Evolutionary conservation across 2,329 filamentous ascomycete species (phyloP), one percentile per base, ranked within the genome.

Genomic region (Xylaria sp.): DNA sequence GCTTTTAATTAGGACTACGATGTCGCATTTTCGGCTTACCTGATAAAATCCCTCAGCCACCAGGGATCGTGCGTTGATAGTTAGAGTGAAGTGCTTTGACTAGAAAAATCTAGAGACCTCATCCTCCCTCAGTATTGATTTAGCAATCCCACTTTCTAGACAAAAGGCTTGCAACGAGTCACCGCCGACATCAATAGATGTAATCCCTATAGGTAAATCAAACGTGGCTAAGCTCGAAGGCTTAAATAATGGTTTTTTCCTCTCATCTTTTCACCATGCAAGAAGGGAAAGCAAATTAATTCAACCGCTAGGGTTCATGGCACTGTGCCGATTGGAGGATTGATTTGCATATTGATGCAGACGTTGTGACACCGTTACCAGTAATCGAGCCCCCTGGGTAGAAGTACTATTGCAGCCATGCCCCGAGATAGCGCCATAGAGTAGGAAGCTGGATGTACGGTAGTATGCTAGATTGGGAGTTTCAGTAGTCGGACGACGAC

Each of bases 281-380:
- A 5, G 41, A 48, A 41, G 34, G 25, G 4, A n/a, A 59, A 41
- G 32, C 32, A 6, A 50, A 46, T 39, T 23, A 15, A 58, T 44
- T 46, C n/a, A 37, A 23, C 7, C 37, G 34, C 44, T 56, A 52
- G 65, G 55, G 50, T 63, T 52, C 13, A 41, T 65, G 67, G 70
- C 52, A 59, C 55, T 50, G 37, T 59, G 50, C 67, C 67, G 67
- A 72, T 70, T 70, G 70, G 70, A 68, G 50, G 25, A 23, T 51
- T 39, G n/a, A 48, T 66, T 54, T 58, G 63, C 39, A 48, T 46
- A n/a, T 39, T 32, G 51, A 58, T 62, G 61, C 39, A 54, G 15
- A 51, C 37, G 50, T 46, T 55, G 60, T 63, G 37, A 57, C 54
- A 65, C 63, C 10, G 5, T 59, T 20, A 63, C 62, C 23, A 57